These are phyloP conservation scores for Teunomyces pallodes DNA, from an alignment of 805 yeast species.

Conservation along the genomic window DNA sequence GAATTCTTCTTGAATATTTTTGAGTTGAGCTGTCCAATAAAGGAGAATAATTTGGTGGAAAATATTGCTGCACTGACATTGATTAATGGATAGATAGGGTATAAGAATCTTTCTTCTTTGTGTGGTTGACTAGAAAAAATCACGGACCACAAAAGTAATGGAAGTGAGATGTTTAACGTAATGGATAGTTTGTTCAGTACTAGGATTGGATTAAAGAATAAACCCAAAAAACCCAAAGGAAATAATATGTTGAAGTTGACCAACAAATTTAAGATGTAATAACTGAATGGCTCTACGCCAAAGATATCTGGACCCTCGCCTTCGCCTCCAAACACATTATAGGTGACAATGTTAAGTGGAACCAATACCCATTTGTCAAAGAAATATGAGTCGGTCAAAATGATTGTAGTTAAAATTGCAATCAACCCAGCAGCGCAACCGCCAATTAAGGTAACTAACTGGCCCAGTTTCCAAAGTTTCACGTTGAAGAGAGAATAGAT, in stretches of 20 bases:
- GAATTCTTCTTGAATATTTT: background rate
- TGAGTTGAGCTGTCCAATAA: slow-evolving; percentile 5
- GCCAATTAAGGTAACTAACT: slow-evolving; percentile 10
- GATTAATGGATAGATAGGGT: slow-evolving; percentile 77
- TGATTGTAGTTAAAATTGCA: slow-evolving; percentile 20
- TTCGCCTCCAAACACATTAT: slow-evolving; percentile 71
- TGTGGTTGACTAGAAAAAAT: slow-evolving; percentile 79
- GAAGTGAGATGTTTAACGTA: slow-evolving; percentile 27
- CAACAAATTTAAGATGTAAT: slow-evolving; percentile 65
- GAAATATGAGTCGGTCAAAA: slow-evolving; percentile 55
- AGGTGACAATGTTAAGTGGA: slow-evolving; percentile 77
- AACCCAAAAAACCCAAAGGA: slow-evolving; percentile 40
- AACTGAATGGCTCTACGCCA: slow-evolving; percentile 78
- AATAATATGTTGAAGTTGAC: slow-evolving; percentile 69
- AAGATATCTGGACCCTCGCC: slow-evolving; percentile 86
- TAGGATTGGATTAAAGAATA: slow-evolving; percentile 23
- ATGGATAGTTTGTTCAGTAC: slow-evolving; percentile 6
- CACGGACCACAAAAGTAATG: slow-evolving; percentile 62
- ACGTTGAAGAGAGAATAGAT: slow-evolving; percentile 26
- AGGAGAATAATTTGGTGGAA: slow-evolving; percentile 14
- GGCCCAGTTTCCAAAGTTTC: slow-evolving; percentile 7
- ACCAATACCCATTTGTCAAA: slow-evolving; percentile 65
- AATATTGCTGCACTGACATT: slow-evolving; percentile 60
- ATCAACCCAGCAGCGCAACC: slow-evolving; percentile 17
- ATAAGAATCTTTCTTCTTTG: slow-evolving; percentile 88